Conservation (phyloP, 257 asterid species). For the Leptodermis oblonga region DNA sequence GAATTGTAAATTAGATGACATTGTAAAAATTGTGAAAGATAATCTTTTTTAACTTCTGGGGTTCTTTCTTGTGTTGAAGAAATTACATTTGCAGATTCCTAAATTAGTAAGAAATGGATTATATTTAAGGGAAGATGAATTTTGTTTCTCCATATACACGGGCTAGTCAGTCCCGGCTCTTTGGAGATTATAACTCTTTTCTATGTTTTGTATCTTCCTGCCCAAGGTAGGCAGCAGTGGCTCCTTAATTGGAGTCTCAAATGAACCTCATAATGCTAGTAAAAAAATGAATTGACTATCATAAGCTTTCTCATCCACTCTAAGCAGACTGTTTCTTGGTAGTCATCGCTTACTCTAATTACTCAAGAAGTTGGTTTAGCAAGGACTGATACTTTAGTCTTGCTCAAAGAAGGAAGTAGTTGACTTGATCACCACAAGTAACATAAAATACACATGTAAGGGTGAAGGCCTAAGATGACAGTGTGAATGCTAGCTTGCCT, state of each 20-base stretch:
- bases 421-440: neutral
- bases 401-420: neutral
- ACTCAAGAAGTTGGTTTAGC: neutral
- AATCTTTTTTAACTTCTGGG: neutral
- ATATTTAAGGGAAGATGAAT: neutral
- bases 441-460: neutral
- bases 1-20: neutral
- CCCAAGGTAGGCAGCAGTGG: neutral
- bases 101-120: neutral
- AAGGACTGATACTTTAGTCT: neutral
- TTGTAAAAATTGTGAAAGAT: too few relatives aligned
- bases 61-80: constrained; percentile 2
- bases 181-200: too few relatives aligned
- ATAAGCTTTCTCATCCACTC: neutral
- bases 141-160: neutral
- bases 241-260: neutral
- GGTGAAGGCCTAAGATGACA: neutral
- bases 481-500: neutral
- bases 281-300: neutral
- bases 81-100: too few relatives aligned
- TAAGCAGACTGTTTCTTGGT: neutral
- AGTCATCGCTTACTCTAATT: neutral
- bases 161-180: too few relatives aligned
- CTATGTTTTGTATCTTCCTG: neutral
- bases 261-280: neutral